Evolutionary conservation across 345 rosid species (phyloP).

Genomic region (Laguncularia racemosa): DNA sequence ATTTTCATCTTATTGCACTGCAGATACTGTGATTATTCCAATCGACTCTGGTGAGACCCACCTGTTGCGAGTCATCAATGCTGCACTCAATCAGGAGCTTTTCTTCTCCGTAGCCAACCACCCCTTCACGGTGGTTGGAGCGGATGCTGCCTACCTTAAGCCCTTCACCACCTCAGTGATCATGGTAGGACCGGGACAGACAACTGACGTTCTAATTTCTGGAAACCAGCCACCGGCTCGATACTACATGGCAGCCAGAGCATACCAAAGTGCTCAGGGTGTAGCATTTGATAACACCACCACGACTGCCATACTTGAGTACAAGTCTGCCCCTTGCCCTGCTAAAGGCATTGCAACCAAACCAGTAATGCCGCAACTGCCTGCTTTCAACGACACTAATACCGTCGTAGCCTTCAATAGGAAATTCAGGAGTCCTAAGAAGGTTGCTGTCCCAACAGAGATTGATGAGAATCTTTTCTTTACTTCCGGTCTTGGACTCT

Average conservation of each 20-base stretch:
- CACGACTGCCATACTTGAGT: conserved; percentile 82
- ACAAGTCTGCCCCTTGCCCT: conserved; percentile 69
- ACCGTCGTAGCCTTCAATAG: conserved; percentile 52
- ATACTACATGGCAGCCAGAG: conserved; percentile 74
- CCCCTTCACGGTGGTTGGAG: conserved; percentile 76
- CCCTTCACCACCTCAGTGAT: conserved; percentile 74
- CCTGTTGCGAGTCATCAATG: conserved; percentile 75
- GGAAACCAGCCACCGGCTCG: conserved; percentile 63
- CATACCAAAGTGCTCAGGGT: conserved; percentile 73
- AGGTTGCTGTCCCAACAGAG: conserved; percentile 55
- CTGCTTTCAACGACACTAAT: conserved; percentile 71
- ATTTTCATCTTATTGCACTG: neutral
- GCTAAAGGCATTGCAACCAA: conserved; percentile 23
- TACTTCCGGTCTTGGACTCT: conserved; percentile 70
- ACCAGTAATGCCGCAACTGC: conserved; percentile 50
- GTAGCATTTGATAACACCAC: conserved; percentile 84
- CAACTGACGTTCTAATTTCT: conserved; percentile 73
- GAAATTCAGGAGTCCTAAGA: conserved; percentile 38
- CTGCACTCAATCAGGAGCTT: conserved; percentile 77
- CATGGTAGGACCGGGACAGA: conserved; percentile 91
- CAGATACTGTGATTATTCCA: conserved; percentile 70
- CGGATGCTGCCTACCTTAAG: conserved; percentile 76
- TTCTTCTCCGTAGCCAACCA: conserved; percentile 85
- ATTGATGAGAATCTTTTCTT: conserved; percentile 67
- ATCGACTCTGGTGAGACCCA: conserved; percentile 64